Conservation (phyloP, 2,329 filamentous ascomycete genomes). For the Scedosporium aurantiacum region DNA sequence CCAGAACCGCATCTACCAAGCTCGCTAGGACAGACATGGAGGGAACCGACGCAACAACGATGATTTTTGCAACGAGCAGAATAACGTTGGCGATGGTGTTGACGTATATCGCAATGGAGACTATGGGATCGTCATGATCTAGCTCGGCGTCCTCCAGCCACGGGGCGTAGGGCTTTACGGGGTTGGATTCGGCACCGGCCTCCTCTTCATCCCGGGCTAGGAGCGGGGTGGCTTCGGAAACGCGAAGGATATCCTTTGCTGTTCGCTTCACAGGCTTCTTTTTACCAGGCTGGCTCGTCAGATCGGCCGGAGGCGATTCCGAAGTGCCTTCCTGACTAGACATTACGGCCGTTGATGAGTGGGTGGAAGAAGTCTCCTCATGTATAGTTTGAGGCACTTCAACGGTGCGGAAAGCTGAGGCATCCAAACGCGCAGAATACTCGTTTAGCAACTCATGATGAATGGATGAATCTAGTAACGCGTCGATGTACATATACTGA, state of each 20-base stretch:
- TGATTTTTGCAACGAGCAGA: conserved; percentile 64
- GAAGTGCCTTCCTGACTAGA: conserved; percentile 15
- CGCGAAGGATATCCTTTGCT: conserved; percentile 75
- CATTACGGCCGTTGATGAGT: conserved; percentile 17
- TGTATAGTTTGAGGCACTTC: conserved; percentile 63
- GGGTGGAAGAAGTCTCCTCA: conserved; percentile 45
- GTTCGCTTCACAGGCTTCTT: conserved; percentile 52
- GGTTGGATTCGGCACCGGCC: conserved; percentile 26
- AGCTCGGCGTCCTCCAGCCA: conserved; percentile 62
- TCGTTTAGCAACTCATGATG: conserved; percentile 87
- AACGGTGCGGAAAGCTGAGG: conserved; percentile 39
- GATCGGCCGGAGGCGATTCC: background rate
- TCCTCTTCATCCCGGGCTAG: conserved; percentile 33
- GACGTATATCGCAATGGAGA: conserved; percentile 79
- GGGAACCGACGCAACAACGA: conserved; percentile 65
- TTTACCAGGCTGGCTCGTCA: background rate
- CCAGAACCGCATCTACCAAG: conserved; percentile 67
- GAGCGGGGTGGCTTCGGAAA: conserved; percentile 57
- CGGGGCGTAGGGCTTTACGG: conserved; percentile 48
- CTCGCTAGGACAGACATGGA: conserved; percentile 74
- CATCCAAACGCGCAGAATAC: conserved; percentile 55
- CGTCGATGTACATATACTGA: conserved; percentile 89
- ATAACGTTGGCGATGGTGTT: conserved; percentile 71
- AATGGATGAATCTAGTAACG: conserved; percentile 80
- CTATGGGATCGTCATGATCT: conserved; percentile 62